Conservation (phyloP, 1,284 basidiomycete genomes). For the Trichosporon sp. region DNA sequence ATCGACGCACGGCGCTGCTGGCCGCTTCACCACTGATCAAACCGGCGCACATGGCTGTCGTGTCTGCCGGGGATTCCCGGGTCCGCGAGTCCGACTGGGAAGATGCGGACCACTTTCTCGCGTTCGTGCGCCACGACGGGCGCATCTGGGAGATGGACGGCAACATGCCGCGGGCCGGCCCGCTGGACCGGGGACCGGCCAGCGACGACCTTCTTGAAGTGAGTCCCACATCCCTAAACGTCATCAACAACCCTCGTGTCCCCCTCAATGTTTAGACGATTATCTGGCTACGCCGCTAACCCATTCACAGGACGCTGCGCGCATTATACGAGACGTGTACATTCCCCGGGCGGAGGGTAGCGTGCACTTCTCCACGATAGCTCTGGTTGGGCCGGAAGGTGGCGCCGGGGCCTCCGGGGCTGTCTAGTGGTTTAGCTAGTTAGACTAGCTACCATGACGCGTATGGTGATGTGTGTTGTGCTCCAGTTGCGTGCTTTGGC, state of each 20-base stretch:
- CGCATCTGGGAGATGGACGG: conserved; percentile 37
- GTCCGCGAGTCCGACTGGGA: conserved; percentile 33
- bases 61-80: conserved; percentile 31
- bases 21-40: conserved; percentile 29
- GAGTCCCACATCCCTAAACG: conserved; percentile 7
- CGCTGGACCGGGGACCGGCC: conserved; percentile 31
- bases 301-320: conserved; percentile 31
- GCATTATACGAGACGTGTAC: conserved; percentile 34
- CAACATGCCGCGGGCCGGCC: conserved; percentile 31
- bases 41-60: conserved; percentile 31
- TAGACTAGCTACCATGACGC: neutral
- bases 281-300: neutral
- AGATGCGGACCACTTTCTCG: conserved; percentile 38
- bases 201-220: conserved; percentile 27
- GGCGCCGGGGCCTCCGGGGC: neutral
- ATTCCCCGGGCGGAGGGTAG: conserved; percentile 31
- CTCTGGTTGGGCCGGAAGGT: conserved; percentile 26
- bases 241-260: neutral
- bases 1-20: conserved; percentile 29
- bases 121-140: conserved; percentile 28
- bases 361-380: conserved; percentile 34
- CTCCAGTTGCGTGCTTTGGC: neutral
- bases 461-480: neutral
- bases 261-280: neutral
- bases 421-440: neutral